Evolutionary conservation across 805 yeast genomes (phyloP), one percentile per base, ranked within the genome.

Genomic region (Zygosaccharomyces kombuchaensis): DNA sequence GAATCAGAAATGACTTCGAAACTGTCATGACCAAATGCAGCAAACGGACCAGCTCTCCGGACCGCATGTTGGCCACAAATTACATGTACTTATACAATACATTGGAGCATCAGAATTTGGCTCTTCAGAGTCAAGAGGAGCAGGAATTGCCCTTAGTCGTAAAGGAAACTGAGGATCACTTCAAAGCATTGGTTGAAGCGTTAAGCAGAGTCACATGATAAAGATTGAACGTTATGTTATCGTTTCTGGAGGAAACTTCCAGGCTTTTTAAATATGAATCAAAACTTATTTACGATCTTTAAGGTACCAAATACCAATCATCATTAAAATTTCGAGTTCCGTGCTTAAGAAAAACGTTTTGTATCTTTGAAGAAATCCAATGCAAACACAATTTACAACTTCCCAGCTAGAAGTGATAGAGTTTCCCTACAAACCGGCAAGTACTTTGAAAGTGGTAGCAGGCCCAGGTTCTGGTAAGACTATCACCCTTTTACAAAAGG

Each of bases 381-480:
- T 48, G 52, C 32, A 14, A 10, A 13, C 12, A 22, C 13, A 31
- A 13, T 17, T 72, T 23, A 78, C 84, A 0, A 62, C 61, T 2
- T 59, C 75, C 0, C 88, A 82, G 57, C 47, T 55, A 37, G 57
- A 59, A 12, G 76, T 79, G 5, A 75, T 81, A 8, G 56, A 62
- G 1, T 62, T 63, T 45, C 76, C 80, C 1, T 59, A 68, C 5
- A 57, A 48, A 4, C 66, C 69, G 6, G 59, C 67, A 13, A 63
- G 70, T 6, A 63, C 81, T 0, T 60, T 84, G 5, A 70, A 76
- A 30, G 69, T 84, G 1, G 66, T 72, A 7, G 85, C 89, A 0
- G 88, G 88, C 0, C 88, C 90, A 0, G 89, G 90, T 3, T 75
- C 85, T 7, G 90, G 91, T 2, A 84, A 84, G 56, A 82, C 89